phyloP scores from a whole-genome alignment of 257 asterid genomes.

The Solanum okadae region DNA sequence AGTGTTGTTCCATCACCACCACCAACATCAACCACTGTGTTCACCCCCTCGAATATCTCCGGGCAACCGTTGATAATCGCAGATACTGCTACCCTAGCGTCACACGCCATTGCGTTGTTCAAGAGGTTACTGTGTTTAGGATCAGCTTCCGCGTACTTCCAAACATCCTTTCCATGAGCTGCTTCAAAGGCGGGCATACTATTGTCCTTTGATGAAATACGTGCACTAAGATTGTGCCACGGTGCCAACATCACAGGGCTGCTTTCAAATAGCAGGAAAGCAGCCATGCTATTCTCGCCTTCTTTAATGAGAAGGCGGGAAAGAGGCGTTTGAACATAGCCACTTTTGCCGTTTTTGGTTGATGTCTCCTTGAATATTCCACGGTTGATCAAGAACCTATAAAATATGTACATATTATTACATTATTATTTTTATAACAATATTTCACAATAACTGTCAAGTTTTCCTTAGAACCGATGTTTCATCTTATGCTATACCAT shows the following conservation, averaged over 20 bases:
- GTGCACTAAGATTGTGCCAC: conserved; percentile 38
- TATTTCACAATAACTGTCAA: background rate
- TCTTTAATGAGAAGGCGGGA: conserved; percentile 11
- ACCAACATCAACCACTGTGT: conserved; percentile 58
- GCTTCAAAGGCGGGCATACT: conserved; percentile 22
- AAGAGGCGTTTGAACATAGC: conserved; percentile 7
- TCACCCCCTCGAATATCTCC: conserved; percentile 32
- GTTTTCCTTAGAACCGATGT: background rate
- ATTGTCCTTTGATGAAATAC: conserved; percentile 2
- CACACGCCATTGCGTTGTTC: conserved; percentile 41
- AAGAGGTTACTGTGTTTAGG: conserved; percentile 30
- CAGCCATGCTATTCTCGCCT: conserved; percentile 27
- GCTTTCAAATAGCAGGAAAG: conserved; percentile 37
- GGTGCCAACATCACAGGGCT: conserved; percentile 52
- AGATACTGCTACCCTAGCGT: conserved; percentile 16
- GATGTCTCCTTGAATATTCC: conserved; percentile 27
- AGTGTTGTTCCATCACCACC: conserved; percentile 66
- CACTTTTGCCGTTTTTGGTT: background rate
- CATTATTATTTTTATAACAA: background rate
- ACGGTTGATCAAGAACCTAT: conserved; percentile 30
- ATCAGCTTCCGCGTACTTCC: conserved; percentile 22
- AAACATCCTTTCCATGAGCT: conserved; percentile 30
- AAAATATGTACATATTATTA: background rate
- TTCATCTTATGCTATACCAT: background rate
- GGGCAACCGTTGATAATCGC: conserved; percentile 23